These are phyloP conservation scores for Platanthera guangdongensis DNA, from an alignment of 106 monocot species.

Conservation along the genomic window DNA sequence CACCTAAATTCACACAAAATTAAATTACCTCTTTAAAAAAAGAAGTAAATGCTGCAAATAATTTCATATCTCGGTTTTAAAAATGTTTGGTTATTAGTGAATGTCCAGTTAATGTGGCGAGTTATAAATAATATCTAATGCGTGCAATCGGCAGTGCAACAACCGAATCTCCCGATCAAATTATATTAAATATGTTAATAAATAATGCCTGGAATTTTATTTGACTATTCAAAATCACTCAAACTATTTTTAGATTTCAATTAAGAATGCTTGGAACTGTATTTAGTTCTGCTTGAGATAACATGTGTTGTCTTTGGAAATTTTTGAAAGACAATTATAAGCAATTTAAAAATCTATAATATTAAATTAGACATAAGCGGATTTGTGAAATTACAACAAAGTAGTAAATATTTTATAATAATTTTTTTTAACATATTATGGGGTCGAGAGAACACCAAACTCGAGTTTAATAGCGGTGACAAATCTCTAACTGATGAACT, in stretches of 20 bases:
- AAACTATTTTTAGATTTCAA: background rate
- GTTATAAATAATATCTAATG: background rate
- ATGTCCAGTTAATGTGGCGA: background rate
- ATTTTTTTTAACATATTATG: too few relatives aligned
- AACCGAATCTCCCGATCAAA: background rate
- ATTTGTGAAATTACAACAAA: too few relatives aligned
- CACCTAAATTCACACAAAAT: slow-evolving; percentile 35
- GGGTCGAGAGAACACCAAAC: too few relatives aligned
- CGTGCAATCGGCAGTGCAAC: background rate
- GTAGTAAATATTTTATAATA: too few relatives aligned
- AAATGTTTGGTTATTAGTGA: background rate
- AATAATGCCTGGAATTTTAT: background rate
- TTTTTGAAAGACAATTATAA: too few relatives aligned
- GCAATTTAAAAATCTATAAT: too few relatives aligned
- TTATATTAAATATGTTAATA: background rate
- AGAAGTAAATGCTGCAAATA: background rate
- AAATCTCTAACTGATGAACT: too few relatives aligned
- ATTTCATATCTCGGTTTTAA: background rate
- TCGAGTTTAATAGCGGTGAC: too few relatives aligned
- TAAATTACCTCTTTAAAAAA: background rate
- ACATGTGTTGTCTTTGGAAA: too few relatives aligned
- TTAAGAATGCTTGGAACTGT: background rate
- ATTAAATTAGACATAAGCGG: too few relatives aligned
- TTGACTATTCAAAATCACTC: background rate
- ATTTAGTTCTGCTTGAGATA: too few relatives aligned